phyloP scores from a whole-genome alignment of 164 flowering plant genomes.

The Sextonia rubra region DNA sequence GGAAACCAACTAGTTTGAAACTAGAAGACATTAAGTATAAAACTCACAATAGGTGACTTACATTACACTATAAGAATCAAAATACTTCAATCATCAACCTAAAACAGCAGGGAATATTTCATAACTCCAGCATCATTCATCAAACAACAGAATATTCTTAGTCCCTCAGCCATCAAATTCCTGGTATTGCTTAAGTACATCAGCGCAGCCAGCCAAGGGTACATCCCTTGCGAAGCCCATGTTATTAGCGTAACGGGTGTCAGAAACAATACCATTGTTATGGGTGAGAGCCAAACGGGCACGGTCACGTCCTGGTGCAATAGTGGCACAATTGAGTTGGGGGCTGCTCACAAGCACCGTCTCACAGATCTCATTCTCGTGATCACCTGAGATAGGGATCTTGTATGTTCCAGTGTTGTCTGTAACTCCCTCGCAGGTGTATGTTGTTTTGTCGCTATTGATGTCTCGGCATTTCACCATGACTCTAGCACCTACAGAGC shows the following conservation, averaged over 20 bases:
- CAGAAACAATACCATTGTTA: constrained; percentile 58
- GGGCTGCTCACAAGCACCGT: constrained; percentile 54
- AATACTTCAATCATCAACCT: background rate
- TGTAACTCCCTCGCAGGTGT: constrained; percentile 39
- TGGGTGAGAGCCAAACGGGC: constrained; percentile 55
- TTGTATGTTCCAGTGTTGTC: constrained; percentile 49
- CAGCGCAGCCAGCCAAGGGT: constrained; percentile 38
- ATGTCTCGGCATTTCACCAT: constrained; percentile 55
- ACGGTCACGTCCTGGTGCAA: constrained; percentile 49
- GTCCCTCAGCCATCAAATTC: constrained; percentile 11
- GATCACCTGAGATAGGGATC: constrained; percentile 43
- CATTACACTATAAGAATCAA: too few relatives aligned
- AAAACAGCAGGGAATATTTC: background rate
- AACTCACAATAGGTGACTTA: too few relatives aligned
- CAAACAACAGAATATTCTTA: background rate
- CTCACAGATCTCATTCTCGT: constrained; percentile 47
- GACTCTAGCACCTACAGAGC: constrained; percentile 51
- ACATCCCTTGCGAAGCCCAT: constrained; percentile 46
- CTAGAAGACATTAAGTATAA: too few relatives aligned
- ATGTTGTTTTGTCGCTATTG: constrained; percentile 21
- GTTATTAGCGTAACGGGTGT: constrained; percentile 47
- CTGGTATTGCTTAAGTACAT: constrained; percentile 47
- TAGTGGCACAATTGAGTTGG: constrained; percentile 24
- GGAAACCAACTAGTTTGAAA: too few relatives aligned
- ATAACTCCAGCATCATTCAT: background rate